Evolutionary conservation across 2,329 filamentous ascomycete genomes (phyloP), one percentile per base, ranked within the genome.

Genomic region (Cordyceps pruinosa): DNA sequence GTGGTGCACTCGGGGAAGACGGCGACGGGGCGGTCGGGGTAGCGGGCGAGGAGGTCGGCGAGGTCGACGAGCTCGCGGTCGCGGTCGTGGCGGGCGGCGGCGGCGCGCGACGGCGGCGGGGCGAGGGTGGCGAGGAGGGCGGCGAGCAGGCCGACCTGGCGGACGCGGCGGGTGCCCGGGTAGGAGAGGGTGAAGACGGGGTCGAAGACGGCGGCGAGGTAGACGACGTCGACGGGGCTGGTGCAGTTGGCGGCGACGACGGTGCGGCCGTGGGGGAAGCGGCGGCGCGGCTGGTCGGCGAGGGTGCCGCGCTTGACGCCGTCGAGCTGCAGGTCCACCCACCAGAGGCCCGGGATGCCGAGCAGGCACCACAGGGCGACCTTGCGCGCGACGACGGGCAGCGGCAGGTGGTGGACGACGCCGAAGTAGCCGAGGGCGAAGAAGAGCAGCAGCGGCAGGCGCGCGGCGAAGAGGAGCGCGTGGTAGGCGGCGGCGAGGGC

Each of bases 241-340:
- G 92, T 97, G 70, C 92, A 94, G 60, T 90, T 94, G 52, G 89
- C 88, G 49, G 90, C 92, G 65, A 99, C 94, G 64, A 99, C 79
- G 57, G 87, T 88, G 47, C 88, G 85, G 5, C 87, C 83, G 57
- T 87, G 83, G 13, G 94, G 94, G 19, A 97, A 83, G 41, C 90
- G 84, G 59, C 85, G 78, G 57, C 80, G 76, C 39, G 88, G 85
- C 65, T 91, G 86, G 66, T 87, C 86, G 47, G 88, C 86, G 32
- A 96, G 78, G 26, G 88, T 92, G 75, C 94, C 94, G 74, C 91
- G 89, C 73, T 90, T 92, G 55, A 99, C 94, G 58, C 93, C 93
- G 70, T 99, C 94, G 63, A 99, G 90, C 72, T 97, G 93, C n/a
- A 99, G 77, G 72, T 99, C 94, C 57, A 97, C 87, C 93, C 93